Percentiles rank a stretch among this genome's conserved stretches.
Evolutionary conservation across 257 asterid genomes (phyloP).

Genomic region (Anisodus tanguticus): DNA sequence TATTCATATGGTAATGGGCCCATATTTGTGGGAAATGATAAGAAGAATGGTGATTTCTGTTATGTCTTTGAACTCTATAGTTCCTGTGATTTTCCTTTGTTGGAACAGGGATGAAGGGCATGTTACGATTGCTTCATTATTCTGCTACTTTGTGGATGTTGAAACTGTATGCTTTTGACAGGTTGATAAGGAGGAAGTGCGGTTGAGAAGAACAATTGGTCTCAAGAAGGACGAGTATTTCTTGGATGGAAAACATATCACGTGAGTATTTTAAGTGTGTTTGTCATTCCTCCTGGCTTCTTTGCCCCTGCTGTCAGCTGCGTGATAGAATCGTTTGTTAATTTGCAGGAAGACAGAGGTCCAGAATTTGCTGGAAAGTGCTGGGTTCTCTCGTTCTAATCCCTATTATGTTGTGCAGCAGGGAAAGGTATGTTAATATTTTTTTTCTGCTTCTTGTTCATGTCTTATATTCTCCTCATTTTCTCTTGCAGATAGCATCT

Average conservation of each 20-base stretch:
- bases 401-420: conserved; percentile 99
- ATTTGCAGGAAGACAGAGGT: conserved; percentile 95
- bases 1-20: not conserved
- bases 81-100: not conserved
- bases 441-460: conserved; percentile 20
- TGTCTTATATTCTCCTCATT: conserved; percentile 32
- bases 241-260: conserved; percentile 97
- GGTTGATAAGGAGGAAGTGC: conserved; percentile 99
- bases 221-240: conserved; percentile 94
- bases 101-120: conserved; percentile 20
- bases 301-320: conserved; percentile 22
- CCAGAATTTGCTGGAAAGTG: conserved; percentile 99
- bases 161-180: conserved; percentile 36
- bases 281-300: conserved; percentile 25
- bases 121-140: conserved; percentile 13
- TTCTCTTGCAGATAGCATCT: conserved; percentile 73
- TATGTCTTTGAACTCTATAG: not conserved
- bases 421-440: conserved; percentile 67
- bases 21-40: not conserved
- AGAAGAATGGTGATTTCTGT: not conserved
- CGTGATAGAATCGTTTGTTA: conserved; percentile 31
- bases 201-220: conserved; percentile 95
- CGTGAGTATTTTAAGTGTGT: conserved; percentile 59
- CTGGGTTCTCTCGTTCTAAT: conserved; percentile 99
- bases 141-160: not conserved